Conservation (phyloP, 345 rosid genomes). For the Barbarea vulgaris region DNA sequence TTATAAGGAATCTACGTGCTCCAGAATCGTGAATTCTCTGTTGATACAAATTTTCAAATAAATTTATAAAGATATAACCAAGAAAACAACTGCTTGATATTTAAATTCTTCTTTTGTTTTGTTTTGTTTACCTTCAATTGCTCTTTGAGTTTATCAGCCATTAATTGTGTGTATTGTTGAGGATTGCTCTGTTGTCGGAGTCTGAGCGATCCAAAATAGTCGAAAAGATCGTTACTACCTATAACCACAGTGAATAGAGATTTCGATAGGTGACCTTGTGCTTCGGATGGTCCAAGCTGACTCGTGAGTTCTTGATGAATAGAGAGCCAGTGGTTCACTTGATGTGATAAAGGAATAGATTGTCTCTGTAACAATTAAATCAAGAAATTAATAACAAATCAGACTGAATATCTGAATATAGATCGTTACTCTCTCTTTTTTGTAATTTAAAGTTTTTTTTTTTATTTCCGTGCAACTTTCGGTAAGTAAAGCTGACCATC, state of each 20-base stretch:
- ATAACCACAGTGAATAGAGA: constrained; percentile 56
- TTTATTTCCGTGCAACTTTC: too few relatives aligned
- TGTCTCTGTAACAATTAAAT: constrained; percentile 37
- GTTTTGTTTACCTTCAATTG: constrained; percentile 62
- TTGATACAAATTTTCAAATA: not conserved
- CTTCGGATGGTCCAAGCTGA: constrained; percentile 40
- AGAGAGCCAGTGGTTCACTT: constrained; percentile 51
- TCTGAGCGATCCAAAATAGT: constrained; percentile 47
- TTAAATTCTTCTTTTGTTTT: not conserved
- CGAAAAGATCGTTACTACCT: constrained; percentile 73
- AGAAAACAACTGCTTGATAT: not conserved
- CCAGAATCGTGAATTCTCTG: constrained; percentile 50
- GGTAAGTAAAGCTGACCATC: not conserved
- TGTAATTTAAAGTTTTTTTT: too few relatives aligned
- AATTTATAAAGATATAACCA: not conserved
- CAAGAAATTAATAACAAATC: fast-evolving
- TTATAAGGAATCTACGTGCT: constrained; percentile 56
- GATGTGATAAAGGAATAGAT: constrained; percentile 51
- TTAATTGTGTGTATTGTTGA: constrained; percentile 45
- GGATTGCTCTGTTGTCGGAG: constrained; percentile 44
- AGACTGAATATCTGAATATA: too few relatives aligned
- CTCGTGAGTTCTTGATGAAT: constrained; percentile 38
- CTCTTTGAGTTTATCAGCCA: constrained; percentile 53
- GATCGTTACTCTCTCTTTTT: too few relatives aligned
- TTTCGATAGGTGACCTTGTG: constrained; percentile 46